Conservation (phyloP, 352 stramenopile genomes). For the Globisporangium uncinulatum region DNA sequence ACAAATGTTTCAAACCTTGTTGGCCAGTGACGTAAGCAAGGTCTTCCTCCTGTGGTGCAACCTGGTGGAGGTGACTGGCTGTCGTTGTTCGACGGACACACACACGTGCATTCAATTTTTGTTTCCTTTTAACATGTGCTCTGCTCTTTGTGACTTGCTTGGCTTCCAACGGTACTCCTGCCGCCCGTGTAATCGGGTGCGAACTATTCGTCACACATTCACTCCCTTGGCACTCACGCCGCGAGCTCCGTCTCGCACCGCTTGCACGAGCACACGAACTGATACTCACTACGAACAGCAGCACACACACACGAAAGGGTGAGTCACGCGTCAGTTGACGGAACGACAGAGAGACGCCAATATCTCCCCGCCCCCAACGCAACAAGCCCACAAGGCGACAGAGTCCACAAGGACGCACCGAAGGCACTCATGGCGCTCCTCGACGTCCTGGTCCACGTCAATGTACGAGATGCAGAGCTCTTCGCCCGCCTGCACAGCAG, state of each 20-base stretch:
- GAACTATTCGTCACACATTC: not conserved
- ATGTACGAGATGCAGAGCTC: conserved; percentile 97
- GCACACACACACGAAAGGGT: not conserved
- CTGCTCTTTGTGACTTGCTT: no score
- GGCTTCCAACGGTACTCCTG: no score
- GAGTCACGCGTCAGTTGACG: not conserved
- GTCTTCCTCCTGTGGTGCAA: no score
- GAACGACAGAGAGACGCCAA: no score
- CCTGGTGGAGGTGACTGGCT: no score
- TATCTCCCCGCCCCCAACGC: not conserved
- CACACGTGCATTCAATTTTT: no score
- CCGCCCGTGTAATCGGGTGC: no score
- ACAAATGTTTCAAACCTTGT: no score
- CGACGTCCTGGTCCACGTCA: conserved; percentile 72
- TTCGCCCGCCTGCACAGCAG: conserved; percentile 54
- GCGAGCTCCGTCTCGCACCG: conserved; percentile 59
- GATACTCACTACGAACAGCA: conserved; percentile 48
- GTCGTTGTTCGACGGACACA: no score
- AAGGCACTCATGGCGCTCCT: conserved; percentile 77
- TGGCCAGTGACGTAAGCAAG: no score
- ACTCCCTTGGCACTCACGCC: conserved; percentile 24
- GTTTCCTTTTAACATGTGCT: no score
- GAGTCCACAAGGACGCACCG: conserved; percentile 25
- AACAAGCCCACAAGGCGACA: not conserved
- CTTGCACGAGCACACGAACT: conserved; percentile 69